Conservation (phyloP, 495 filamentous ascomycete genomes). For the Aspergillus avenaceus region DNA sequence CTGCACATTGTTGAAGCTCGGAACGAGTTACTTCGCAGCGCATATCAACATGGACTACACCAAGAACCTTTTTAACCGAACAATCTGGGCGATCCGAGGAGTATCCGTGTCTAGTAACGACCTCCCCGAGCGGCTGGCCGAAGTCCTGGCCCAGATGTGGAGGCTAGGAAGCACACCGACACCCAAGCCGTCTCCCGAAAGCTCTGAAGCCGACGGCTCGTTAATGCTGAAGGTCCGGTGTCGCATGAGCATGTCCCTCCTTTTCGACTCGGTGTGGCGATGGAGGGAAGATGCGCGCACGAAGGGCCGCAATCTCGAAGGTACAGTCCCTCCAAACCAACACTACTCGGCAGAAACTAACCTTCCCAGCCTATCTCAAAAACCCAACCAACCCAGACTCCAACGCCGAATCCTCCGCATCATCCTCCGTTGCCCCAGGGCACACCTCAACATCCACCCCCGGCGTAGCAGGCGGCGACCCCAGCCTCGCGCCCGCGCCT, state of each 20-base stretch:
- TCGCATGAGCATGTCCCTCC: slow-evolving; percentile 87
- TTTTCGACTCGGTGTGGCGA: slow-evolving; percentile 90
- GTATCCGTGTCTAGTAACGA: slow-evolving; percentile 83
- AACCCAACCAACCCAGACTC: slow-evolving; percentile 86
- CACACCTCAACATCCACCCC: slow-evolving; percentile 32
- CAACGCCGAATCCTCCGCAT: slow-evolving; percentile 65
- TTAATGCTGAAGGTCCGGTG: slow-evolving; percentile 83
- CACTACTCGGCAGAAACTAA: neutral
- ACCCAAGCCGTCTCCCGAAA: slow-evolving; percentile 25
- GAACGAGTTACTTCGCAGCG: slow-evolving; percentile 73
- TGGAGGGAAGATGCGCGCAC: slow-evolving; percentile 87
- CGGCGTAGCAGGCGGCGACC: slow-evolving; percentile 34
- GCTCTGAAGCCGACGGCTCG: slow-evolving; percentile 56
- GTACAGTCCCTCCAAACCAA: slow-evolving; percentile 39
- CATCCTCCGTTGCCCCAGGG: slow-evolving; percentile 45
- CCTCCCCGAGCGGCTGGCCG: slow-evolving; percentile 76
- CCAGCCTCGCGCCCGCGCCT: slow-evolving; percentile 45
- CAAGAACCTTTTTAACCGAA: slow-evolving; percentile 66
- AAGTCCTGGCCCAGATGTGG: slow-evolving; percentile 92
- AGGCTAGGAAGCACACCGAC: slow-evolving; percentile 57
- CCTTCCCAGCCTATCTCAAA: slow-evolving; percentile 61
- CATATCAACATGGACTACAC: slow-evolving; percentile 72
- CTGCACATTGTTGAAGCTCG: slow-evolving; percentile 78
- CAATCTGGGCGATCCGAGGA: slow-evolving; percentile 70
- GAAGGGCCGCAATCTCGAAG: slow-evolving; percentile 74